A percentile compares a stretch with the other conserved stretches of the same genome.
Evolutionary conservation across 2,329 filamentous ascomycete species (phyloP).

Genomic region (Pseudogymnoascus sp.): DNA sequence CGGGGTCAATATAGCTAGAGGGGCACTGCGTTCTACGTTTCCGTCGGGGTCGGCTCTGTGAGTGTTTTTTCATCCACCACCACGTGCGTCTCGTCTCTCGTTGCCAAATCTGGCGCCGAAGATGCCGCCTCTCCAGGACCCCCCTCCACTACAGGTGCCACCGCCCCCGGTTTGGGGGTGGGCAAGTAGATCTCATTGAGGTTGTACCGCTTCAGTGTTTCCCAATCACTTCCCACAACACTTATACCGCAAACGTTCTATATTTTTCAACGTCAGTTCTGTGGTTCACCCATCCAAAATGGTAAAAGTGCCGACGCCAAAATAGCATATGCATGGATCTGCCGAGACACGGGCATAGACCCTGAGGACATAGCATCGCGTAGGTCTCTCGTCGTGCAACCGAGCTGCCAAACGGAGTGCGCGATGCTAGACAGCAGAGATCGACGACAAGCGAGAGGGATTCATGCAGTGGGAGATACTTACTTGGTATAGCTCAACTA

Average conservation of each 20-base stretch:
- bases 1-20: conserved; percentile 1
- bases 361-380: not conserved
- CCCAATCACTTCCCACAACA: conserved; percentile 63
- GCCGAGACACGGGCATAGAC: conserved; percentile 3
- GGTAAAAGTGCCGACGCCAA: conserved; percentile 6
- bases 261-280: conserved; percentile 13
- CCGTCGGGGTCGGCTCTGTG: not conserved
- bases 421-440: conserved; percentile 16
- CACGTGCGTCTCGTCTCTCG: not conserved
- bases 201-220: conserved; percentile 68
- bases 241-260: conserved; percentile 72
- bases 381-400: conserved; percentile 13
- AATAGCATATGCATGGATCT: conserved; percentile 6
- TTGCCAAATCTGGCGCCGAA: not conserved
- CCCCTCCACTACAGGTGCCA: conserved; percentile 9
- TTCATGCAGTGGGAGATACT: conserved; percentile 17
- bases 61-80: not conserved
- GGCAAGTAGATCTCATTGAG: conserved; percentile 60
- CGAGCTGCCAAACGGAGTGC: conserved; percentile 9
- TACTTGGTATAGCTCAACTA: conserved; percentile 77
- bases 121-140: not conserved
- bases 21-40: not conserved
- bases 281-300: not conserved
- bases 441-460: not conserved
- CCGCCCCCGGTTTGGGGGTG: conserved; percentile 13